phyloP scores from a whole-genome alignment of 148 eudicot genomes.

The Chenopodium formosanum region DNA sequence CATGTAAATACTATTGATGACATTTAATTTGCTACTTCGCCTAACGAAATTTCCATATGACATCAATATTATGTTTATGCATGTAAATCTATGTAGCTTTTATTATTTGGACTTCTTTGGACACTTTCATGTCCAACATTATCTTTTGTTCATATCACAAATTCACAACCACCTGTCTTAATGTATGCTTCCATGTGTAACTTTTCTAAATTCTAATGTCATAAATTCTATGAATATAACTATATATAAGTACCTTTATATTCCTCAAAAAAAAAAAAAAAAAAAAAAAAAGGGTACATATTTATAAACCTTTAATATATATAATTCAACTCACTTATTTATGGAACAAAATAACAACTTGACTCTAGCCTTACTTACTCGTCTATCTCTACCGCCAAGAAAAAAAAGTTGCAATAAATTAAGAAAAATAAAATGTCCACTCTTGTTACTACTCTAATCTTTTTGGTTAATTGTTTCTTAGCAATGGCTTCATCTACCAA shows the following conservation, averaged over 20 bases:
- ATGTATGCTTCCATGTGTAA: slow-evolving; percentile 14
- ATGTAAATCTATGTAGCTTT: neutral
- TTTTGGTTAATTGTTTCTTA: slow-evolving; percentile 13
- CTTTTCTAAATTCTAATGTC: neutral
- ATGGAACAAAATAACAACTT: neutral
- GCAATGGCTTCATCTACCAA: slow-evolving; percentile 23
- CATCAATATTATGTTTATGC: neutral
- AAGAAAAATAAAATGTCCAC: slow-evolving; percentile 21
- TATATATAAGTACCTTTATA: neutral
- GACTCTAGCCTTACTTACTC: neutral
- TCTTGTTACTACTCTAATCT: slow-evolving; percentile 24
- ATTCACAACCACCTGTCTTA: slow-evolving; percentile 18
- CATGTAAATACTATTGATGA: no score
- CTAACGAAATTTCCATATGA: neutral
- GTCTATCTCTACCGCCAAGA: slow-evolving; percentile 12
- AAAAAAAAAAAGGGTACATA: no score
- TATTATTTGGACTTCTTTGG: neutral
- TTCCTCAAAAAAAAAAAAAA: no score
- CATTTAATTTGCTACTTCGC: neutral
- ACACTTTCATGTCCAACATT: neutral
- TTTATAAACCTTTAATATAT: neutral
- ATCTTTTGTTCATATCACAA: neutral
- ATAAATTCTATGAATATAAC: neutral
- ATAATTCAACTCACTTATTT: neutral
- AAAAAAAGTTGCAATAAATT: neutral